Percentiles rank a stretch among this genome's conserved stretches.
These are phyloP conservation scores for Fistulinella staudtii DNA, from an alignment of 1,284 basidiomycete genomes.

Conservation along the genomic window DNA sequence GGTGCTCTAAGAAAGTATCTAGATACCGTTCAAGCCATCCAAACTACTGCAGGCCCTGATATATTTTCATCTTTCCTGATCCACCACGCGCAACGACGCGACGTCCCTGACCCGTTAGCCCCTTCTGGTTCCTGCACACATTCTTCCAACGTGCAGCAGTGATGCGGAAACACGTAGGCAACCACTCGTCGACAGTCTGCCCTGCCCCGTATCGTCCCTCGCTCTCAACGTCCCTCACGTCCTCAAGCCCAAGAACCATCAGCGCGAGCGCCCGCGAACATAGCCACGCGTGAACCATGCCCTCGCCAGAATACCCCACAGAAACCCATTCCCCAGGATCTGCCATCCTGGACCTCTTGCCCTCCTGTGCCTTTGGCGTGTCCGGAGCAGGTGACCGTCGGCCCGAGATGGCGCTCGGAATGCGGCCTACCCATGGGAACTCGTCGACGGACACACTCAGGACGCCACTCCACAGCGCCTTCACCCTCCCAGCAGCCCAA, in stretches of 20 bases:
- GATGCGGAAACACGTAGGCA: constrained; percentile 52
- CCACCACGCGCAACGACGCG: constrained; percentile 15
- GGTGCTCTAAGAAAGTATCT: not conserved
- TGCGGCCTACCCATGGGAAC: constrained; percentile 54
- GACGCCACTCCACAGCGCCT: constrained; percentile 58
- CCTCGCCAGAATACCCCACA: constrained; percentile 62
- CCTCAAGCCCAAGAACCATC: constrained; percentile 46
- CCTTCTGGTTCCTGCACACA: constrained; percentile 6
- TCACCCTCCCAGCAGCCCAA: constrained; percentile 39
- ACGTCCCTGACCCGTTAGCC: constrained; percentile 1
- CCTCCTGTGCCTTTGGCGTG: constrained; percentile 1
- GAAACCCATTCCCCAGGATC: constrained; percentile 48
- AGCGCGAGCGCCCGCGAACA: constrained; percentile 52
- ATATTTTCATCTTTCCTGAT: constrained; percentile 29
- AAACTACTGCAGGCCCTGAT: constrained; percentile 10
- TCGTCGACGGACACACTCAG: constrained; percentile 51
- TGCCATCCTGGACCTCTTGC: constrained; percentile 9
- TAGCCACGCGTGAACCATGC: constrained; percentile 66
- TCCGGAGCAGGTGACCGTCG: constrained; percentile 18
- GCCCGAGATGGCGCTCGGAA: constrained; percentile 39
- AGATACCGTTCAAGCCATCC: not conserved
- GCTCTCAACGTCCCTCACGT: constrained; percentile 23
- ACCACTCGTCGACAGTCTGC: constrained; percentile 36
- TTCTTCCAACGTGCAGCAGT: constrained; percentile 44
- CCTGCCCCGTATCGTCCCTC: constrained; percentile 24